Conservation (phyloP, 2,329 filamentous ascomycete species). For the Aspergillus vadensis region DNA sequence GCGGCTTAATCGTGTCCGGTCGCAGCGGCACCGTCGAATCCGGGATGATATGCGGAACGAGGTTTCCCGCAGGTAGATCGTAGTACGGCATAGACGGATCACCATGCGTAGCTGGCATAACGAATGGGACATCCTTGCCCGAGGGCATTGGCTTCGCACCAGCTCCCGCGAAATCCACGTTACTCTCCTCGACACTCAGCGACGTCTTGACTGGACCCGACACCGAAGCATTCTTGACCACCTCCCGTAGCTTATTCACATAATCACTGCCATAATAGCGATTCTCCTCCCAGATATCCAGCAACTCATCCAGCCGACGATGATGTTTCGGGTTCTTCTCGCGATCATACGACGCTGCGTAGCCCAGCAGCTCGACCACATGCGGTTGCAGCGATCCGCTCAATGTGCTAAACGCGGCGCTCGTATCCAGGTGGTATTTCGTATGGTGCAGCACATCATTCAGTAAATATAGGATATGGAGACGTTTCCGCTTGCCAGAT, state of each 20-base stretch:
- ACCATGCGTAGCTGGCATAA: slow-evolving; percentile 76
- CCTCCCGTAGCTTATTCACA: slow-evolving; percentile 61
- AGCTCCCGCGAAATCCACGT: slow-evolving; percentile 30
- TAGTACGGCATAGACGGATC: slow-evolving; percentile 74
- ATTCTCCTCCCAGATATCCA: slow-evolving; percentile 71
- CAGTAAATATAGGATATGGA: slow-evolving; percentile 76
- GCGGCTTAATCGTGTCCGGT: slow-evolving; percentile 67
- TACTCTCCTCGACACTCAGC: slow-evolving; percentile 28
- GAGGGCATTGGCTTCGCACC: slow-evolving; percentile 45
- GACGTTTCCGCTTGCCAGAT: slow-evolving; percentile 66
- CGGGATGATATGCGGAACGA: slow-evolving; percentile 75
- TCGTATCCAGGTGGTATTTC: slow-evolving; percentile 52
- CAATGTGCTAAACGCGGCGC: slow-evolving; percentile 52
- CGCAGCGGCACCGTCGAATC: slow-evolving; percentile 76
- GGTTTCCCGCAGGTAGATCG: slow-evolving; percentile 78
- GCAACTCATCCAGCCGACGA: slow-evolving; percentile 63
- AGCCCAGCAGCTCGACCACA: slow-evolving; percentile 63
- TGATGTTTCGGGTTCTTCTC: slow-evolving; percentile 66
- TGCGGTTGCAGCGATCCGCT: slow-evolving; percentile 59
- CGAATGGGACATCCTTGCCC: slow-evolving; percentile 59
- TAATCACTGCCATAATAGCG: slow-evolving; percentile 61
- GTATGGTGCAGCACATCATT: slow-evolving; percentile 77
- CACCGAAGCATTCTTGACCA: slow-evolving; percentile 51
- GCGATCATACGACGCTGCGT: slow-evolving; percentile 57
- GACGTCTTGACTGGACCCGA: slow-evolving; percentile 34